phyloP scores from a whole-genome alignment of 768 basidiomycete species.

The Nidularia pulvinata region DNA sequence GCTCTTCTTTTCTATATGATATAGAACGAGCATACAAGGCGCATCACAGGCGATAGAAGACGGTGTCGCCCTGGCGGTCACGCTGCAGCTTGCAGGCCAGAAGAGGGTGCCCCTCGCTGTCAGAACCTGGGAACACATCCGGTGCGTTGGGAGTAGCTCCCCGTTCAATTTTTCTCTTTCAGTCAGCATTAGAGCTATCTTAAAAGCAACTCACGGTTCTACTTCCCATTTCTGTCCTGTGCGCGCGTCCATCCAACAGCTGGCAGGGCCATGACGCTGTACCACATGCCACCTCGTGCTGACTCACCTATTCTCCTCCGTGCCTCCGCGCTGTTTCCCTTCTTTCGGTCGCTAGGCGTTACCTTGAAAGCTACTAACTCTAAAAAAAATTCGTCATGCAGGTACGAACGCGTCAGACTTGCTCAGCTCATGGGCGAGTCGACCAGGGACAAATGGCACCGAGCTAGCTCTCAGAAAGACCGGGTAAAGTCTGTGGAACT shows the following conservation, averaged over 20 bases:
- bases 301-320: too few relatives aligned
- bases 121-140: conserved; percentile 6
- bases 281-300: too few relatives aligned
- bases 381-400: not conserved
- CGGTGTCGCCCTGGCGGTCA: conserved; percentile 1
- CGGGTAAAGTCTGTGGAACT: not conserved
- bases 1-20: not conserved
- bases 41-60: conserved; percentile 3
- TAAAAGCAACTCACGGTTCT: not conserved
- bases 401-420: conserved; percentile 2
- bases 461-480: not conserved
- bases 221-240: not conserved
- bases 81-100: conserved; percentile 5
- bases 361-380: too few relatives aligned
- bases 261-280: not conserved
- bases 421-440: conserved; percentile 6
- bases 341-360: too few relatives aligned
- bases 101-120: conserved; percentile 7
- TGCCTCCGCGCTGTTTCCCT: too few relatives aligned
- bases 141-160: not conserved
- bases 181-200: not conserved
- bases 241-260: not conserved
- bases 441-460: conserved; percentile 7
- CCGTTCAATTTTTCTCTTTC: not conserved
- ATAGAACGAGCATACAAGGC: conserved; percentile 4